Conservation (phyloP, 2,329 filamentous ascomycete species). For the Hypoxylon sp. region DNA sequence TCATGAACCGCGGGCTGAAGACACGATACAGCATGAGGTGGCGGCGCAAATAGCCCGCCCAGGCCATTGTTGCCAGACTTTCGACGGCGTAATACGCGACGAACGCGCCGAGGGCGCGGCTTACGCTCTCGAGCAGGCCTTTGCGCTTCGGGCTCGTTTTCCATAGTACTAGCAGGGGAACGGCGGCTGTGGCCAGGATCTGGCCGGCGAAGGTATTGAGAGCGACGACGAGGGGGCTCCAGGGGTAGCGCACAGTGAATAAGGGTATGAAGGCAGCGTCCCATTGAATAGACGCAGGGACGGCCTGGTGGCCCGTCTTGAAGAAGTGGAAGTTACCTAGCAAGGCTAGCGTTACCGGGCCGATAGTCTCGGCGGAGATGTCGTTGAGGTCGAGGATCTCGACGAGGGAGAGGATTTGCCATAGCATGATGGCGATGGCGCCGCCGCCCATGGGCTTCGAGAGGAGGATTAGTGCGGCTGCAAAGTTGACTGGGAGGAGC, state of each 20-base stretch:
- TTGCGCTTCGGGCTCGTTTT: constrained; percentile 83
- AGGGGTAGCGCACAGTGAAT: constrained; percentile 86
- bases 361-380: constrained; percentile 78
- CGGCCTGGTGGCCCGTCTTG: constrained; percentile 96
- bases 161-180: constrained; percentile 89
- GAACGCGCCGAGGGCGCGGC: constrained; percentile 79
- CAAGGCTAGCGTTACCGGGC: constrained; percentile 86
- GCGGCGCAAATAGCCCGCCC: constrained; percentile 87
- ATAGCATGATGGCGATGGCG: constrained; percentile 83
- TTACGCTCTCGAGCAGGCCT: constrained; percentile 76
- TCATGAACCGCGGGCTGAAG: constrained; percentile 92
- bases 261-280: constrained; percentile 94
- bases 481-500: constrained; percentile 82
- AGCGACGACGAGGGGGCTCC: constrained; percentile 83
- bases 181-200: constrained; percentile 82
- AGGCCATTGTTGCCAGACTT: constrained; percentile 87
- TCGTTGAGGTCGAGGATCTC: constrained; percentile 73
- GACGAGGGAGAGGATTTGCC: constrained; percentile 87
- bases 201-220: constrained; percentile 93
- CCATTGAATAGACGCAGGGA: constrained; percentile 91
- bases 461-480: constrained; percentile 81
- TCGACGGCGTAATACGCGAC: constrained; percentile 86
- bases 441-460: constrained; percentile 96
- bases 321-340: constrained; percentile 96
- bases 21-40: constrained; percentile 98